These are phyloP conservation scores for Sordariomycetes sp. DNA, from an alignment of 2,329 filamentous ascomycete species.

Conservation along the genomic window DNA sequence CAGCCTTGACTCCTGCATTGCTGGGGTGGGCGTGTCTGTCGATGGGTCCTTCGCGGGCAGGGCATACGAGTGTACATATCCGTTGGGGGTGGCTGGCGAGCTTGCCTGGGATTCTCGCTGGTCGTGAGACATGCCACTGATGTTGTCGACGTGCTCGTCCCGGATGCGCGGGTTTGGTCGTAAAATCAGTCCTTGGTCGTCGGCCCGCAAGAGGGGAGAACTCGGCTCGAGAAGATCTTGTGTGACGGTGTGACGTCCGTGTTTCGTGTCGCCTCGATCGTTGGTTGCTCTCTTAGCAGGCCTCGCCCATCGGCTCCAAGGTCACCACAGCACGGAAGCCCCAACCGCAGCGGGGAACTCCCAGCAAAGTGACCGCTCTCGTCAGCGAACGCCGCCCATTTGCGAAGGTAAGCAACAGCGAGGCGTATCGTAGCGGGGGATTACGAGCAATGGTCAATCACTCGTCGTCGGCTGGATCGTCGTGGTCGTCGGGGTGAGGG, in stretches of 20 bases:
- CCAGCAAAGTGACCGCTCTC: constrained; percentile 47
- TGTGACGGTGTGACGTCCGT: not conserved
- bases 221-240: too few relatives aligned
- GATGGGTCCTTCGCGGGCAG: too few relatives aligned
- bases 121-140: constrained; percentile 41
- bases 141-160: too few relatives aligned
- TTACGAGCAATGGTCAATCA: too few relatives aligned
- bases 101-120: constrained; percentile 26
- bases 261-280: not conserved
- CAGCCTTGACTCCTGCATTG: constrained; percentile 19
- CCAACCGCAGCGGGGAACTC: constrained; percentile 49
- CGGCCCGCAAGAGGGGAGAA: too few relatives aligned
- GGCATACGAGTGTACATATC: too few relatives aligned
- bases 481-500: not conserved
- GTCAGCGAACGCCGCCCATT: constrained; percentile 50
- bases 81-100: constrained; percentile 18
- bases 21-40: constrained; percentile 3
- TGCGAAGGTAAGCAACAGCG: constrained; percentile 20
- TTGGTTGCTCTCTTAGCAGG: not conserved
- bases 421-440: not conserved
- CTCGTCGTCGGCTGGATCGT: not conserved
- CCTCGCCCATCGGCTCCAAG: constrained; percentile 1
- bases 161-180: too few relatives aligned
- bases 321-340: constrained; percentile 13
- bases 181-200: too few relatives aligned